Conservation (phyloP, 345 rosid species). For the Passiflora organensis region DNA sequence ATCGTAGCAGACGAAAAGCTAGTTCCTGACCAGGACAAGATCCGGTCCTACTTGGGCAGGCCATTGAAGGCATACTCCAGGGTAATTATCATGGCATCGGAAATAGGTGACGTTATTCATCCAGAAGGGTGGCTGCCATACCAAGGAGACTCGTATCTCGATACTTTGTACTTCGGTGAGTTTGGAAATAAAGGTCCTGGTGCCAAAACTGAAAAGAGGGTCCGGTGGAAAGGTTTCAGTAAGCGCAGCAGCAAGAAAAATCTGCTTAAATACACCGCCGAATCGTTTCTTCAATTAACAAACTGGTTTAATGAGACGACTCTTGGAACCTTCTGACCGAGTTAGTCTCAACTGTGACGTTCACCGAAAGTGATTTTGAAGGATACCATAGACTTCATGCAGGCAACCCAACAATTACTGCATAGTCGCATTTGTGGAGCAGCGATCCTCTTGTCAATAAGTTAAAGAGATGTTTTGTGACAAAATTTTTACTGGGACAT, state of each 20-base stretch:
- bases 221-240: constrained; percentile 46
- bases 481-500: no score
- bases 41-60: constrained; percentile 57
- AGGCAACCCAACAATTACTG: no score
- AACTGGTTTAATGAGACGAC: constrained; percentile 6
- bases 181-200: constrained; percentile 65
- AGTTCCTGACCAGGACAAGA: constrained; percentile 22
- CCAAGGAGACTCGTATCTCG: constrained; percentile 28
- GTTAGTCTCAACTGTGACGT: no score
- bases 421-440: no score
- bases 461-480: no score
- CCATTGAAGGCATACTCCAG: constrained; percentile 63
- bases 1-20: constrained; percentile 58
- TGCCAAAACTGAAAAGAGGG: constrained; percentile 36
- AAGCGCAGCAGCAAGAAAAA: constrained; percentile 14
- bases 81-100: constrained; percentile 49
- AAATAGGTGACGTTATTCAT: constrained; percentile 47
- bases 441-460: no score
- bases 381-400: no score
- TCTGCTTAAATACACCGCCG: no score
- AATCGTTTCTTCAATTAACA: no score
- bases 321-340: no score
- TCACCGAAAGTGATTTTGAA: no score
- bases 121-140: constrained; percentile 55
- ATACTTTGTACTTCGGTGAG: constrained; percentile 49